These are phyloP conservation scores for Bryum argenteum DNA, from an alignment of 225 moss, liverwort and hornwort genomes.

Conservation along the genomic window DNA sequence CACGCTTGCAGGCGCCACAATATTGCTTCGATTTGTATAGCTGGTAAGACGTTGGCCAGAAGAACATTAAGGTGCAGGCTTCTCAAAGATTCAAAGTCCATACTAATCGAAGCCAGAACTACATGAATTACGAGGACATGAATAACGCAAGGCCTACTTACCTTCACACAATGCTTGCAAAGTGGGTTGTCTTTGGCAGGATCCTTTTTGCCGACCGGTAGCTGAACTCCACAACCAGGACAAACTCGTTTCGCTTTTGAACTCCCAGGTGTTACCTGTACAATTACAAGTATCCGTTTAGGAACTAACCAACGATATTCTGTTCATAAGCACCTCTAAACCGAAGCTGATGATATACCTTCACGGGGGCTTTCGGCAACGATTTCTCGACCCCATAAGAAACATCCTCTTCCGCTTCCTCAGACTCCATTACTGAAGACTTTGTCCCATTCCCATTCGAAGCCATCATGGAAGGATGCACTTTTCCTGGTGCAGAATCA, in stretches of 20 bases:
- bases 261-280: constrained; percentile 52
- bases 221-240: constrained; percentile 86
- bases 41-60: constrained; percentile 45
- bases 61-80: constrained; percentile 23
- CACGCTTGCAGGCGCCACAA: constrained; percentile 98
- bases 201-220: constrained; percentile 73
- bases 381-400: constrained; percentile 46
- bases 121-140: constrained; percentile 8
- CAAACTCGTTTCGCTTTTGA: constrained; percentile 71
- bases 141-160: constrained; percentile 30
- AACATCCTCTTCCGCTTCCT: constrained; percentile 73
- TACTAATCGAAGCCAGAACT: constrained; percentile 24
- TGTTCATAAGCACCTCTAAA: constrained; percentile 16
- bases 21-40: constrained; percentile 96
- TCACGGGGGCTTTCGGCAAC: constrained; percentile 36
- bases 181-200: constrained; percentile 67
- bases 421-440: constrained; percentile 60
- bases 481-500: constrained; percentile 69
- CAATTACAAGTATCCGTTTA: constrained; percentile 17
- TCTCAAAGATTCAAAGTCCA: constrained; percentile 26
- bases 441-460: constrained; percentile 48
- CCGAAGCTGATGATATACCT: constrained; percentile 34
- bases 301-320: constrained; percentile 17
- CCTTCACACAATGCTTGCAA: constrained; percentile 97
- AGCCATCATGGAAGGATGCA: constrained; percentile 86